These are phyloP conservation scores for Cercospora sp. DNA, from an alignment of 2,329 filamentous ascomycete genomes.

Conservation along the genomic window DNA sequence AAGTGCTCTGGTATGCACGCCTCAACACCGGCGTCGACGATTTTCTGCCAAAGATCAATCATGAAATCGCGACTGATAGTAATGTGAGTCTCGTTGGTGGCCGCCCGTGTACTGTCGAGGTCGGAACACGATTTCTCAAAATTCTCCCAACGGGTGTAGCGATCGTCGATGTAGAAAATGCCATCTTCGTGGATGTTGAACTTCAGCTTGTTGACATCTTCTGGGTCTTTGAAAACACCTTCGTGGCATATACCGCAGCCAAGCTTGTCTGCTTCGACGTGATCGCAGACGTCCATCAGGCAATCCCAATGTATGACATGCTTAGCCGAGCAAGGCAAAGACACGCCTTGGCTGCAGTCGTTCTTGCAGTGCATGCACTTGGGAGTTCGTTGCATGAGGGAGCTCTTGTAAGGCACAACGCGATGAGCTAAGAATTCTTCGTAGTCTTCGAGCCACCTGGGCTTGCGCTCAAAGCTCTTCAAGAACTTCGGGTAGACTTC, in stretches of 20 bases:
- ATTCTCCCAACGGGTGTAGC: conserved; percentile 23
- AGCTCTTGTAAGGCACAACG: conserved; percentile 2
- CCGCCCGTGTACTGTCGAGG: conserved; percentile 10
- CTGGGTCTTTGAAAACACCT: conserved; percentile 3
- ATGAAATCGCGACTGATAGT: conserved; percentile 8
- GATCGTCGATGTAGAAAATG: conserved; percentile 13
- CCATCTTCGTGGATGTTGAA: conserved; percentile 9
- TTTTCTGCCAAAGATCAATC: conserved; percentile 4
- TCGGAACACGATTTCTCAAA: conserved; percentile 22
- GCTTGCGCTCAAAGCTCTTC: conserved; percentile 10
- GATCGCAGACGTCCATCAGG: background rate
- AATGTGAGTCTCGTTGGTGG: conserved; percentile 1
- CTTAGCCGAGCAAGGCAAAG: conserved; percentile 5
- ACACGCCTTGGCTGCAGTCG: background rate
- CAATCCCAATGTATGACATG: conserved; percentile 10
- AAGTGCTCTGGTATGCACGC: conserved; percentile 2
- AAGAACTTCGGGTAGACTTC: conserved; percentile 11
- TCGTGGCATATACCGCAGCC: conserved; percentile 3
- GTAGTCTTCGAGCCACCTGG: conserved; percentile 3
- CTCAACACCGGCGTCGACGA: conserved; percentile 1
- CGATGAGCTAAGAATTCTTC: background rate
- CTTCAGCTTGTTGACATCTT: background rate
- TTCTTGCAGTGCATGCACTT: conserved; percentile 1
- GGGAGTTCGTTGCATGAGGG: background rate
- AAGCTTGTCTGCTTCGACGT: background rate